Percentiles rank a stretch among this genome's conserved stretches.
Evolutionary conservation across 768 basidiomycete genomes (phyloP).

Genomic region (Stropharia rugosoannulata): DNA sequence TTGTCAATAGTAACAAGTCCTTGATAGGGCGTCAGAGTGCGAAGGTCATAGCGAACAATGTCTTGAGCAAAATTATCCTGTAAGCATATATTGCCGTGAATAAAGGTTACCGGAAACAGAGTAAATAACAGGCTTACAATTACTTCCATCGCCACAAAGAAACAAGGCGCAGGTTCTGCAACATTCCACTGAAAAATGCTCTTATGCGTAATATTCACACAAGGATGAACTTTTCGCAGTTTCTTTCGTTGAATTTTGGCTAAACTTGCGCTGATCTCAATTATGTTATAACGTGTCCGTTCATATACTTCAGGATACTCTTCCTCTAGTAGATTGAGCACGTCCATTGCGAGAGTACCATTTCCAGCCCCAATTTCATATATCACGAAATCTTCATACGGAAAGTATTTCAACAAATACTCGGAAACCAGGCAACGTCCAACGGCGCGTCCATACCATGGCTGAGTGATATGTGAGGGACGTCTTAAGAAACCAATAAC

Average conservation of each 20-base stretch:
- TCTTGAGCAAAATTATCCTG: conserved; percentile 97
- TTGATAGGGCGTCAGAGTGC: conserved; percentile 80
- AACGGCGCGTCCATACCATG: conserved; percentile 91
- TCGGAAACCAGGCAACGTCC: conserved; percentile 87
- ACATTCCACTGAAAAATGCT: conserved; percentile 87
- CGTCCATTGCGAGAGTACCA: conserved; percentile 88
- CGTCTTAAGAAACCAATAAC: neutral
- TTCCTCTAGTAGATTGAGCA: conserved; percentile 76
- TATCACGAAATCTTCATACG: conserved; percentile 92
- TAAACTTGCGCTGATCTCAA: conserved; percentile 88
- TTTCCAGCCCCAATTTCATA: conserved; percentile 99
- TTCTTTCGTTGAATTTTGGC: conserved; percentile 69
- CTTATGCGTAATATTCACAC: conserved; percentile 67
- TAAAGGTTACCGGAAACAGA: neutral
- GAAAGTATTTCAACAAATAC: conserved; percentile 93
- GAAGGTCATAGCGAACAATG: conserved; percentile 84
- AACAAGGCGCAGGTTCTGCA: conserved; percentile 81
- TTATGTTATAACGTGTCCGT: conserved; percentile 88
- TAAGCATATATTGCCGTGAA: conserved; percentile 24
- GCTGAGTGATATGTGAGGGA: conserved; percentile 45
- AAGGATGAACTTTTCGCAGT: conserved; percentile 61
- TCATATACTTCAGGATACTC: conserved; percentile 91
- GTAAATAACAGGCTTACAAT: conserved; percentile 54
- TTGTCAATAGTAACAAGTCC: conserved; percentile 77
- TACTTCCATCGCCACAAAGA: conserved; percentile 93